Base-by-base conservation (phyloP, 192 early-diverging fungal genomes). In the Dissophora globulifera region DNA sequence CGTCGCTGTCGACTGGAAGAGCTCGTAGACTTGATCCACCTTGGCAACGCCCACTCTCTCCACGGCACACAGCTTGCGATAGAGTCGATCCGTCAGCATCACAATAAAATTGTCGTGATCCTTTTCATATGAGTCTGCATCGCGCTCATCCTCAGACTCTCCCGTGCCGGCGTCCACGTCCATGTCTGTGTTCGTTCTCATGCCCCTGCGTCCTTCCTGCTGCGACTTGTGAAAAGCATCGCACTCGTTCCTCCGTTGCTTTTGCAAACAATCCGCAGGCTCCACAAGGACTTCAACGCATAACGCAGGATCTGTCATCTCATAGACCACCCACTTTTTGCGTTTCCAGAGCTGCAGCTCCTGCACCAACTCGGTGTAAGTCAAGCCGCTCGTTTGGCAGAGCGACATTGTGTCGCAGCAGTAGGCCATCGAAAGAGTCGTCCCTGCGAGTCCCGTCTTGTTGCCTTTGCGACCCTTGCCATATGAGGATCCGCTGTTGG, bases 31-130 rank as follows among this genome's bases (percentile, higher is more conserved):
- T 16, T 56, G 58, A 67, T 76, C 72, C 5, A 76, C 64, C 58
- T 76, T 76, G 25, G 72, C 72, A 4, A 76, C 72, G 4, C 72
- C 72, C 4, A 76, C 72, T 20, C 63, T 62, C 25, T 76, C 72
- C 17, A 76, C 72, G 20, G 72, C 72, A 20, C 72, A 76, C 43
- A 76, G n/a, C 29, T 76, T 76, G 16, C 48, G 48, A 20, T 76
- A 50, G 20, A 76, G 41, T 16, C 72, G 63, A 19, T 76, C 72
- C n/a, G 58, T 35, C 22, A 76, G 42, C 16, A 22, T 25, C 5
- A 23, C 26, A 23, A 76, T 45, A 47, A 76, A 76, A 12, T 47
- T 30, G 19, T 76, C 72, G 30, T 76, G 64, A 45, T 76, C 51
- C 30, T 76, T 38, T 23, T 76, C 72, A 26, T 59, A 53, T 6